phyloP scores from a whole-genome alignment of 768 basidiomycete genomes.

The Glaciozyma martinii region DNA sequence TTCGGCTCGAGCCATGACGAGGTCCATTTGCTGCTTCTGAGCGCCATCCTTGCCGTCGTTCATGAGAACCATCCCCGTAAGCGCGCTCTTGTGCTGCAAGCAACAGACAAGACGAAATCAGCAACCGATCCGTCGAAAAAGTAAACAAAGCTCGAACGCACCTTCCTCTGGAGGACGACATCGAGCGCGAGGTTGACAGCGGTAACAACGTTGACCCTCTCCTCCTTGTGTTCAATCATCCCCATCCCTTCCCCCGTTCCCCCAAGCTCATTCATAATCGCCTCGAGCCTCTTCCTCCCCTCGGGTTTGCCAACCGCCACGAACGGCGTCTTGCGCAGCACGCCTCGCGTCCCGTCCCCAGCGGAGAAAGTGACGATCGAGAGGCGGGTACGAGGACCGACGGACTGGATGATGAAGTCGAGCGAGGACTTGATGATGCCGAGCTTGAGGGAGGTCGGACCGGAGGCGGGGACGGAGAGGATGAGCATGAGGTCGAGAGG shows the following conservation, averaged over 20 bases:
- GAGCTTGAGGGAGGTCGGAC: constrained; percentile 68
- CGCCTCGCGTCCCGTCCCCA: constrained; percentile 48
- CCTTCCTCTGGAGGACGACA: constrained; percentile 84
- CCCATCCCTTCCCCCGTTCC: constrained; percentile 54
- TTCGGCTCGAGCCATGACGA: constrained; percentile 91
- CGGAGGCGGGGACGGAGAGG: constrained; percentile 62
- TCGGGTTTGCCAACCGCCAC: constrained; percentile 50
- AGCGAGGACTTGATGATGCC: constrained; percentile 81
- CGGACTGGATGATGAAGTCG: constrained; percentile 69
- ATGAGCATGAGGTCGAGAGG: constrained; percentile 87
- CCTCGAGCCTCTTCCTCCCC: constrained; percentile 20
- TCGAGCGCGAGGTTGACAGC: constrained; percentile 97
- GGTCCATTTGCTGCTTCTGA: constrained; percentile 91
- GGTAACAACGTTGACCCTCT: constrained; percentile 93
- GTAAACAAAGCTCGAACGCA: constrained; percentile 10
- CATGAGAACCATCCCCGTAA: constrained; percentile 85
- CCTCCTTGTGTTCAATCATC: constrained; percentile 69
- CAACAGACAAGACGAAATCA: not conserved
- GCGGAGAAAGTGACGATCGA: constrained; percentile 89
- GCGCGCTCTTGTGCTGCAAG: constrained; percentile 58
- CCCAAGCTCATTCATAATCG: constrained; percentile 26
- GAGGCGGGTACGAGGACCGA: constrained; percentile 69
- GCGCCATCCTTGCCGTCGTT: constrained; percentile 89
- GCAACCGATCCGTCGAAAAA: not conserved
- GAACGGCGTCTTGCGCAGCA: constrained; percentile 87